phyloP scores from a whole-genome alignment of 306 rosid species.

The Calophaca sinica region DNA sequence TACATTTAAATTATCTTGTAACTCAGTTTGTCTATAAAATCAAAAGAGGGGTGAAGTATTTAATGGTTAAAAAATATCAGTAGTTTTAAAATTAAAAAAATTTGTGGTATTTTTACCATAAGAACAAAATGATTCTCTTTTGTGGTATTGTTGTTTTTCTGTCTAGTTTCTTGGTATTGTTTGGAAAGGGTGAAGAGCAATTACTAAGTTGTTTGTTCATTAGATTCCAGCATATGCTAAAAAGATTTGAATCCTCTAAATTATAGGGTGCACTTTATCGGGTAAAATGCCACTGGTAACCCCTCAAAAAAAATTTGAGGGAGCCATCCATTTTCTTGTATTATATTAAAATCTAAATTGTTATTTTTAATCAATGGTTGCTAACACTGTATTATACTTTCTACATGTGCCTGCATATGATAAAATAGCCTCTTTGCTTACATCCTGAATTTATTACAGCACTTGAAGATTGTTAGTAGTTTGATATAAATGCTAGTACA shows the following conservation, averaged over 20 bases:
- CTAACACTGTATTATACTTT: neutral
- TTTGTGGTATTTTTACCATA: neutral
- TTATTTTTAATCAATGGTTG: conserved; percentile 31
- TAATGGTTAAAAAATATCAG: neutral
- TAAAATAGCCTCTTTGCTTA: neutral
- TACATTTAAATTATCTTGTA: neutral
- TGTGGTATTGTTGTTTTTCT: conserved; percentile 20
- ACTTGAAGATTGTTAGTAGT: conserved; percentile 33
- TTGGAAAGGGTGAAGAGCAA: conserved; percentile 34
- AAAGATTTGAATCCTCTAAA: conserved; percentile 29
- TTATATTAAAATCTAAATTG: conserved; percentile 2
- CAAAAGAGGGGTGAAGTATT: neutral
- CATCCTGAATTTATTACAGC: neutral
- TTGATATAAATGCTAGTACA: conserved; percentile 1
- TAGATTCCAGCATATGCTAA: conserved; percentile 6
- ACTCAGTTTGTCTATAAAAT: neutral
- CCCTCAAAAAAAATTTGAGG: conserved; percentile 4
- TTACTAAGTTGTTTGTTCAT: conserved; percentile 29
- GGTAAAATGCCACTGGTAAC: conserved; percentile 1
- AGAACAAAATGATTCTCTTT: neutral
- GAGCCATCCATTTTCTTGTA: neutral
- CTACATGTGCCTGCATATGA: conserved; percentile 28
- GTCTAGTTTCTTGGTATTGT: conserved; percentile 21
- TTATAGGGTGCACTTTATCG: conserved; percentile 15
- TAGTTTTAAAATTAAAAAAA: neutral